Evolutionary conservation across 148 eudicot species (phyloP).

Genomic region (Nepenthes gracilis): DNA sequence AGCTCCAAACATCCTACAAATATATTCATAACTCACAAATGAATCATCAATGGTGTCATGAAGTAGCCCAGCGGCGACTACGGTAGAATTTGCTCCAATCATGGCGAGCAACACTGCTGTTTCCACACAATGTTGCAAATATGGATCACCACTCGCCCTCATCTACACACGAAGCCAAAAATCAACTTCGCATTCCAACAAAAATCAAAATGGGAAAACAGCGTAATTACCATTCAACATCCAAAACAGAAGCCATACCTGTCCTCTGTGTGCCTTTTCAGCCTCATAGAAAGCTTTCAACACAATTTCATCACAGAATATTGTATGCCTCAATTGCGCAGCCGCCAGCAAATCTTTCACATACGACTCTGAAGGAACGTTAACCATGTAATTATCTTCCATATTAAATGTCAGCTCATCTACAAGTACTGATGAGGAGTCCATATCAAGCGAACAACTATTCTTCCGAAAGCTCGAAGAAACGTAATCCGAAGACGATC

Average conservation of each 20-base stretch:
- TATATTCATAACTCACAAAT: constrained; percentile 46
- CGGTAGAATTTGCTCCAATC: constrained; percentile 76
- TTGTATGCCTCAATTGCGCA: constrained; percentile 58
- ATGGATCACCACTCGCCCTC: constrained; percentile 90
- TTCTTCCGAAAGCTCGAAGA: constrained; percentile 25
- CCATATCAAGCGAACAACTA: constrained; percentile 11
- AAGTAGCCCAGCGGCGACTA: constrained; percentile 90
- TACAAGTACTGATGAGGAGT: constrained; percentile 11
- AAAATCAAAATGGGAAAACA: background rate
- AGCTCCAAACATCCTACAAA: constrained; percentile 47
- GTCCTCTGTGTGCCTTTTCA: constrained; percentile 94
- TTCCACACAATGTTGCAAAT: constrained; percentile 89
- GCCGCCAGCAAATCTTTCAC: constrained; percentile 48
- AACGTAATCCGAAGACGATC: constrained; percentile 56
- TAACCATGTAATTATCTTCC: constrained; percentile 45
- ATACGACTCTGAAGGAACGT: constrained; percentile 11
- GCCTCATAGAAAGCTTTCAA: constrained; percentile 84
- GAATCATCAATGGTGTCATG: constrained; percentile 95
- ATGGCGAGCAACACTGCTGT: constrained; percentile 73
- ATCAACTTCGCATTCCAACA: constrained; percentile 4
- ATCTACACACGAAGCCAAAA: constrained; percentile 23
- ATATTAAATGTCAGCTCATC: constrained; percentile 66
- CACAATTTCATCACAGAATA: constrained; percentile 61
- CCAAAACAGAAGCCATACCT: constrained; percentile 31
- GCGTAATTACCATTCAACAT: background rate